Base-by-base conservation (phyloP, 148 eudicot genomes). In the Fallopia convolvulus region DNA sequence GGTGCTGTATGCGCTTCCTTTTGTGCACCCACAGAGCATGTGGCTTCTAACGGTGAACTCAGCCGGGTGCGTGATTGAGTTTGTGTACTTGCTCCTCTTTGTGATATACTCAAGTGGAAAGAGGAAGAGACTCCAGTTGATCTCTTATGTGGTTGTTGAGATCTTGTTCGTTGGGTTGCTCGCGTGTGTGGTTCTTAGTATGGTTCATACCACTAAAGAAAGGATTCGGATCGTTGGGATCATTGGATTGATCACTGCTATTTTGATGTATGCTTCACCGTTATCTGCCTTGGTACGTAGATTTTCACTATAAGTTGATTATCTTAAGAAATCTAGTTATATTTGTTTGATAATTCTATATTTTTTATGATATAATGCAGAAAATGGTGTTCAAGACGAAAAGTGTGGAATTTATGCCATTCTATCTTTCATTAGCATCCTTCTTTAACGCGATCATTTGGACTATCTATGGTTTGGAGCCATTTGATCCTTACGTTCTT, bases 351-450 rank as follows among this genome's bases (percentile, higher is more conserved):
- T 61, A 1, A 9, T 11, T 3, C 26, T 48, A 11, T 13, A 2
- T 55, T 55, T 17, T 21, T 2, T 6, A 13, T 68, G 1, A 36
- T 13, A 14, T 14, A 2, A 46, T 46, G 75, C 53, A 73, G 75
- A 73, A 73, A 73, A 44, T 73, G 36, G 75, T 73, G 50, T 41
- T 73, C 8, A 73, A 73, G 75, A 73, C 75, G 8, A 73, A 73
- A 26, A 73, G 75, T 73, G 55, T 73, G 53, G 75, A 73, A 39
- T 73, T 18, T 48, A 73, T 73, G 75, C 75, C 75, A n/a, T 73
- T 73, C 50, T 44, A 23, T 46, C 75, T 73, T 48, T 73, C 75
- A 44, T 44, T 48, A 21, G 75, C 75, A 20, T 46, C 75, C 52
- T 73, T 73, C 75, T 42, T 32, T 0, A 73, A 46, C 75, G 55